These are phyloP conservation scores for Agaricus subrufescens DNA, from an alignment of 768 basidiomycete species.

Conservation along the genomic window DNA sequence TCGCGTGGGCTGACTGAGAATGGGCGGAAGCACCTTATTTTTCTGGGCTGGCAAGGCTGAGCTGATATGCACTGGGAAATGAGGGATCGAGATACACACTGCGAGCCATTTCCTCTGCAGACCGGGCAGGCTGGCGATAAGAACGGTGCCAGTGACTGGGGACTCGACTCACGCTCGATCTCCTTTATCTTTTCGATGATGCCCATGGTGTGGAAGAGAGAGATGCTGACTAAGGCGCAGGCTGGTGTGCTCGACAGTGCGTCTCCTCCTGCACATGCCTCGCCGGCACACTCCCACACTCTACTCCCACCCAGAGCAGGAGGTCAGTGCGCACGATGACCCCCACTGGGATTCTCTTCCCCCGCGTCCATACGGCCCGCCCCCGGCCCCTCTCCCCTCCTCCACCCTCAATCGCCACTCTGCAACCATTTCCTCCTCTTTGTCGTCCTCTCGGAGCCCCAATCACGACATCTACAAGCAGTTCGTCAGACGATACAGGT, in stretches of 20 bases:
- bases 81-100: slow-evolving; percentile 50
- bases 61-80: not conserved
- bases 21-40: slow-evolving; percentile 64
- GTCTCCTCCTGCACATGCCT: slow-evolving; percentile 22
- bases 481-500: slow-evolving; percentile 73
- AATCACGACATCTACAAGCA: slow-evolving; percentile 70
- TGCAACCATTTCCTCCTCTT: slow-evolving; percentile 17
- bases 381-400: slow-evolving; percentile 28
- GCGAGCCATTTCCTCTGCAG: slow-evolving; percentile 91
- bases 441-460: slow-evolving; percentile 19
- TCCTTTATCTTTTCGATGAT: slow-evolving; percentile 97
- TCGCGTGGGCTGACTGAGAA: slow-evolving; percentile 2
- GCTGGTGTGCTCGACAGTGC: not conserved
- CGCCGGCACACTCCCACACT: slow-evolving; percentile 64
- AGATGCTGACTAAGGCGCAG: slow-evolving; percentile 2
- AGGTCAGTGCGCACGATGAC: slow-evolving; percentile 31
- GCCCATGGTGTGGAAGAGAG: slow-evolving; percentile 56
- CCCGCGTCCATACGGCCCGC: slow-evolving; percentile 24
- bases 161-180: slow-evolving; percentile 73
- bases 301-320: slow-evolving; percentile 53
- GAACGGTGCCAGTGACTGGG: not conserved
- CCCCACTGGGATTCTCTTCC: slow-evolving; percentile 37
- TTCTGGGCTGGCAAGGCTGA: slow-evolving; percentile 68
- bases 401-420: slow-evolving; percentile 23
- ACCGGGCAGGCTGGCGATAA: not conserved